Conservation (phyloP, 164 flowering plant genomes). For the Cinnamomum micranthum region DNA sequence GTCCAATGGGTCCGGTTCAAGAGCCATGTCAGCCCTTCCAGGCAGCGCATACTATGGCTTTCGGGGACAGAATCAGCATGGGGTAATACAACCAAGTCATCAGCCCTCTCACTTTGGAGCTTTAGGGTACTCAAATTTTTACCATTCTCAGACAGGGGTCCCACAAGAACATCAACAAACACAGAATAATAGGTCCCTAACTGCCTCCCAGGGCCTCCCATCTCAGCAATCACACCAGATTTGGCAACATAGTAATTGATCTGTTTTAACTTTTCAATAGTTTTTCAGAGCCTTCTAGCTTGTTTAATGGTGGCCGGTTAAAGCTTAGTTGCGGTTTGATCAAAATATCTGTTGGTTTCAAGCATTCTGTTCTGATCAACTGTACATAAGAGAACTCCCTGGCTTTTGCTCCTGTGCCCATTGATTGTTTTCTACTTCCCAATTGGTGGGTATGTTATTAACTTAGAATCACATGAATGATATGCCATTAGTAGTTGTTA, state of each 20-base stretch:
- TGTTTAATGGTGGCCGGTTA: slow-evolving; percentile 31
- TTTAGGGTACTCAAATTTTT: slow-evolving; percentile 71
- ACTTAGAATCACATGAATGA: slow-evolving; percentile 20
- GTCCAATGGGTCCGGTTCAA: slow-evolving; percentile 76
- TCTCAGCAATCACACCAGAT: slow-evolving; percentile 83
- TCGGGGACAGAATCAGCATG: slow-evolving; percentile 66
- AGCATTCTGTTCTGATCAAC: slow-evolving; percentile 19
- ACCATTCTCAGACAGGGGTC: slow-evolving; percentile 65
- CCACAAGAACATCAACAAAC: slow-evolving; percentile 60
- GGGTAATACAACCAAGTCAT: slow-evolving; percentile 69
- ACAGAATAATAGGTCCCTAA: slow-evolving; percentile 49
- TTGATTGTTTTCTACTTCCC: slow-evolving; percentile 45
- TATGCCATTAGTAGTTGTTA: too few species aligned
- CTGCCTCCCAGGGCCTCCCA: slow-evolving; percentile 53
- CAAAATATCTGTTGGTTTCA: slow-evolving; percentile 4
- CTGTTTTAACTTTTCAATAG: slow-evolving; percentile 17
- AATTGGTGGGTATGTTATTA: slow-evolving; percentile 16
- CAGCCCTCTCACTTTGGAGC: slow-evolving; percentile 71
- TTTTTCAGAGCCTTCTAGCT: slow-evolving; percentile 43
- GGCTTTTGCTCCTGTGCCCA: slow-evolving; percentile 40
- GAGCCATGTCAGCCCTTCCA: slow-evolving; percentile 71
- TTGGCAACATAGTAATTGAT: slow-evolving; percentile 82
- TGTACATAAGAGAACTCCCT: slow-evolving; percentile 26
- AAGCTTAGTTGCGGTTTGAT: slow-evolving; percentile 19
- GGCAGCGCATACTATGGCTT: slow-evolving; percentile 64